Conservation (phyloP, 1,139 yeast species). For the Torulaspora pretoriensis region DNA sequence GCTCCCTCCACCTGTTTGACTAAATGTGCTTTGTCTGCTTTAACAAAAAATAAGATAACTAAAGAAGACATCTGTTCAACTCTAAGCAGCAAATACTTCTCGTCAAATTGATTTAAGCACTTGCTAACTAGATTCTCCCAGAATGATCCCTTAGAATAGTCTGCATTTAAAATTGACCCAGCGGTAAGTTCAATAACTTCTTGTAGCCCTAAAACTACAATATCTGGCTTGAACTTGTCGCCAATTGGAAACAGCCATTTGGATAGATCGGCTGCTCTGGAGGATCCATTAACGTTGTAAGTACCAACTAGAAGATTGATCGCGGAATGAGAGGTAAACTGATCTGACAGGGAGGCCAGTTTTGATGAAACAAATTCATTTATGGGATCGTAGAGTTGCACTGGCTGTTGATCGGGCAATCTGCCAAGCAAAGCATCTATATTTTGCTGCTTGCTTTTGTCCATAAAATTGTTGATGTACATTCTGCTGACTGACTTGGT, state of each 20-base stretch:
- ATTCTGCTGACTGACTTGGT: slow-evolving; percentile 92
- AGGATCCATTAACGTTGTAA: slow-evolving; percentile 80
- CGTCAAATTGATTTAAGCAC: slow-evolving; percentile 49
- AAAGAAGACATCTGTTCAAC: slow-evolving; percentile 89
- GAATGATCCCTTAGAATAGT: slow-evolving; percentile 56
- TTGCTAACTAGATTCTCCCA: slow-evolving; percentile 59
- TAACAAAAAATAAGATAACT: slow-evolving; percentile 62
- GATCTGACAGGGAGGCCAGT: slow-evolving; percentile 46
- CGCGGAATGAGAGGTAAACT: slow-evolving; percentile 58
- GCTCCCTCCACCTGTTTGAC: slow-evolving; percentile 70
- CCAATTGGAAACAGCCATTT: slow-evolving; percentile 80
- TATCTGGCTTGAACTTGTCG: slow-evolving; percentile 50
- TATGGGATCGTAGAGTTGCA: slow-evolving; percentile 79
- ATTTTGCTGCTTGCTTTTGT: slow-evolving; percentile 79
- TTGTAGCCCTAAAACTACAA: slow-evolving; percentile 84
- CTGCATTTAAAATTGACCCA: slow-evolving; percentile 69
- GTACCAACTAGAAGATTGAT: slow-evolving; percentile 78
- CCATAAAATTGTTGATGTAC: slow-evolving; percentile 94
- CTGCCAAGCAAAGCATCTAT: slow-evolving; percentile 85
- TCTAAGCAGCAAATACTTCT: slow-evolving; percentile 63
- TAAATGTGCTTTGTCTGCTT: slow-evolving; percentile 48
- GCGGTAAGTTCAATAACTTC: slow-evolving; percentile 90
- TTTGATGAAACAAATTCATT: slow-evolving; percentile 72
- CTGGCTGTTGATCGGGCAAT: slow-evolving; percentile 64
- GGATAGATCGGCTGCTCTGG: slow-evolving; percentile 50